Base-by-base conservation (phyloP, 2,329 filamentous ascomycete genomes). In the Trichophyton verrucosum region DNA sequence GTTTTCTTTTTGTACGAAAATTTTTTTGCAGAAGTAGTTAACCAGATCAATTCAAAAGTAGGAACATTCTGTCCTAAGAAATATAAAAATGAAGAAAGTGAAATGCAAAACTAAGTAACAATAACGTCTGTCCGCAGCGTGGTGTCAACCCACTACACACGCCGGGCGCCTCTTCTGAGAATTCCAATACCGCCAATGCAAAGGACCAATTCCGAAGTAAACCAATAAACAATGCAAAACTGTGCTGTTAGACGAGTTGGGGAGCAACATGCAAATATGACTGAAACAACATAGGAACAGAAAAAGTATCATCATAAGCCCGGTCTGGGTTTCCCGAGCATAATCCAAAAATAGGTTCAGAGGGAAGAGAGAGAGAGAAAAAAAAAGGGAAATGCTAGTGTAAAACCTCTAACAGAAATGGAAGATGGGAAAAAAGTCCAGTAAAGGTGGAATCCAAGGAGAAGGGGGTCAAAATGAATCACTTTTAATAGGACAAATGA, bases 281-380 rank as follows among this genome's bases (percentile, higher is more conserved):
- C 51, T 55, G 51, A 55, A 55, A 55, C 51, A 55, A 38, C 5
- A 11, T 17, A n/a, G 27, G 15, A 30, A 36, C 6, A n/a, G 11
- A 38, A 53, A 13, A 53, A 30, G 13, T 53, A 53, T 30, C 46
- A 51, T 27, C 20, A 17, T 55, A 55, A 17, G 51, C 51, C 51
- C 27, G 51, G 51, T 55, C 51, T 55, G 51, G 51, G 51, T 55
- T 36, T 55, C 24, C 51, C 51, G n/a, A 17, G 51, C n/a, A 55
- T 38, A n/a, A 36, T 55, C 51, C 24, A 30, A 51, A 22, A 27
- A 33, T 20, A 1, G 27, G 8, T 33, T n/a, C 15, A 30, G 33
- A 53, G 11, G 46, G 8, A 9, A 53, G 11, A 22, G 8, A 9
- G 33, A n/a, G 6, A 6, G 6, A 2, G 13, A 6, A 44, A 44